Conservation (phyloP, 257 asterid genomes). For the Ilex asprella region DNA sequence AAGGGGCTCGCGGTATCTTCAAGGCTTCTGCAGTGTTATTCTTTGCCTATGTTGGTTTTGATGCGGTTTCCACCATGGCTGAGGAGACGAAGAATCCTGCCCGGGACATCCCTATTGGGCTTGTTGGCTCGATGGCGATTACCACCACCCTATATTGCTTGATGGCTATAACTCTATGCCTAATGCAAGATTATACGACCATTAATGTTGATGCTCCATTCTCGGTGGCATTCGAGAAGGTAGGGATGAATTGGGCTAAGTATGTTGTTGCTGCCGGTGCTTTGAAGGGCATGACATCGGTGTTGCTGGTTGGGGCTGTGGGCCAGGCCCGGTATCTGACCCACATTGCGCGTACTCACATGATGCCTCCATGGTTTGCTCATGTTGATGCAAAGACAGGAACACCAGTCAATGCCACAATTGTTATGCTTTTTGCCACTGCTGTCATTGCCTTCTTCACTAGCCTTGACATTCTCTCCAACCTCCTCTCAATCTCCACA, state of each 20-base stretch:
- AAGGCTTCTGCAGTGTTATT: slow-evolving; percentile 45
- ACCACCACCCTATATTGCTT: slow-evolving; percentile 39
- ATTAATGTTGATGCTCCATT: slow-evolving; percentile 40
- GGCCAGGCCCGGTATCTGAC: slow-evolving; percentile 60
- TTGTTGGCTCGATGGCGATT: slow-evolving; percentile 54
- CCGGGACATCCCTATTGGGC: slow-evolving; percentile 52
- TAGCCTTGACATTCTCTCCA: slow-evolving; percentile 24
- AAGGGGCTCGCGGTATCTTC: slow-evolving; percentile 41
- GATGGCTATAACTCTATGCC: slow-evolving; percentile 40
- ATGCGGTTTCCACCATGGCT: slow-evolving; percentile 63
- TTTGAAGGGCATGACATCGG: slow-evolving; percentile 52
- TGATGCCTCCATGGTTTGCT: slow-evolving; percentile 63
- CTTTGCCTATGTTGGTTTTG: slow-evolving; percentile 56
- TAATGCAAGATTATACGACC: slow-evolving; percentile 32
- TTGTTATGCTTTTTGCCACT: slow-evolving; percentile 35
- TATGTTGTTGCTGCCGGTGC: slow-evolving; percentile 55
- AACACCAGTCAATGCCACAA: slow-evolving; percentile 45
- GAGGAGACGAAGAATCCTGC: slow-evolving; percentile 53
- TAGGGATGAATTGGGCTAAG: slow-evolving; percentile 59
- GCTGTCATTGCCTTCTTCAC: slow-evolving; percentile 48
- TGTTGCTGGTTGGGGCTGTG: slow-evolving; percentile 41
- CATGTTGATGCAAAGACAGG: slow-evolving; percentile 37
- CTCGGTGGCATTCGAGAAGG: slow-evolving; percentile 34
- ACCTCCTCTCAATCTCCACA: slow-evolving; percentile 40
- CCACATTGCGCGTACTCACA: slow-evolving; percentile 55